Percentiles rank a stretch among this genome's conserved stretches.
Conservation (phyloP, 441 rosid genomes). For the Biscutella laevigata region DNA sequence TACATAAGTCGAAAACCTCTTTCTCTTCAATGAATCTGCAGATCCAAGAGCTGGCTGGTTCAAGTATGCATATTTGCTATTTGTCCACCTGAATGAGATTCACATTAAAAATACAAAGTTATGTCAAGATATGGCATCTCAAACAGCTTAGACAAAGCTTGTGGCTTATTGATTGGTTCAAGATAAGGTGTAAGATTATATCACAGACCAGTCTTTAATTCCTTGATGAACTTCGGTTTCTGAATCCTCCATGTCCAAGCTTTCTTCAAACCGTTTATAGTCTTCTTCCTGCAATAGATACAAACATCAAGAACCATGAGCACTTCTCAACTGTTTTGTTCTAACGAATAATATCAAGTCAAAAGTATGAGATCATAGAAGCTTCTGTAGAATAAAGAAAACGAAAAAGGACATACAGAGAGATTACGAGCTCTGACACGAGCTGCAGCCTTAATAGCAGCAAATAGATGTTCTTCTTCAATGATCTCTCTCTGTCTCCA, state of each 20-base stretch:
- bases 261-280: slow-evolving; percentile 48
- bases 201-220: slow-evolving; percentile 62
- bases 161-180: background rate
- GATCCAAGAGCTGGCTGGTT: slow-evolving; percentile 60
- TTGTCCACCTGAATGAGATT: slow-evolving; percentile 58
- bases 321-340: background rate
- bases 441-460: slow-evolving; percentile 46
- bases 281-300: slow-evolving; percentile 41
- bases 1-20: slow-evolving; percentile 37
- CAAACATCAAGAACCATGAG: background rate
- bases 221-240: slow-evolving; percentile 45
- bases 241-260: slow-evolving; percentile 36
- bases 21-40: slow-evolving; percentile 35
- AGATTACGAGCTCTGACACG: slow-evolving; percentile 60
- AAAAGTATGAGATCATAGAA: background rate
- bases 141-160: background rate
- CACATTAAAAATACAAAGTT: slow-evolving; percentile 2
- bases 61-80: slow-evolving; percentile 84
- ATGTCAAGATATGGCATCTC: no score
- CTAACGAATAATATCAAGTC: no score
- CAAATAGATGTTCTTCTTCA: slow-evolving; percentile 79
- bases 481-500: slow-evolving; percentile 61
- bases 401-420: slow-evolving; percentile 47
- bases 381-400: no score
- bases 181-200: background rate